phyloP scores from a whole-genome alignment of 1,284 basidiomycete genomes.

The Pseudozyma sp. region DNA sequence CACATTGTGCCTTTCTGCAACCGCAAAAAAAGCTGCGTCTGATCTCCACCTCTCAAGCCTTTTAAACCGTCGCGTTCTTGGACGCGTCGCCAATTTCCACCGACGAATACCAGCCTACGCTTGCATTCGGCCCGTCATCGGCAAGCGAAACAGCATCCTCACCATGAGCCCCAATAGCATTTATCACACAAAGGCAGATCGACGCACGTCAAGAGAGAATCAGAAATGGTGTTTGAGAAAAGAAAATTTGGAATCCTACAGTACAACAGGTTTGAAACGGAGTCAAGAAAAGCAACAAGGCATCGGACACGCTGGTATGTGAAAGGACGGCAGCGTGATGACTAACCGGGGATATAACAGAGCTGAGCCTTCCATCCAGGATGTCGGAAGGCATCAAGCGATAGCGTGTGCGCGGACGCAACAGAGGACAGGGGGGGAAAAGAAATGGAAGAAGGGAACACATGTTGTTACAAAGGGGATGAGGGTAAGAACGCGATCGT shows the following conservation, averaged over 20 bases:
- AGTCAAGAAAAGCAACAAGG: constrained; percentile 1
- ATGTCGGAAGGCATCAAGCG: background rate
- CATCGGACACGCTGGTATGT: constrained; percentile 5
- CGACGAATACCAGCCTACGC: no score
- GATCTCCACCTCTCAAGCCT: no score
- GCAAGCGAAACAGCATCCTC: no score
- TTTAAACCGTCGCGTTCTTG: no score
- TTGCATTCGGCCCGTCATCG: no score
- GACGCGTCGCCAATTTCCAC: no score
- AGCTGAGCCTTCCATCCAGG: background rate
- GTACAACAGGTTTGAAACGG: constrained; percentile 33
- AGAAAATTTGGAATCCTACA: constrained; percentile 8
- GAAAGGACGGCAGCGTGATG: background rate
- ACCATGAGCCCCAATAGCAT: no score
- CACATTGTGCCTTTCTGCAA: no score
- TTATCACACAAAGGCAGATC: no score
- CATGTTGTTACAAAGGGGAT: constrained; percentile 19
- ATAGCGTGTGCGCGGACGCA: constrained; percentile 1
- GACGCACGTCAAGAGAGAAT: background rate
- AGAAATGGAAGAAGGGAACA: background rate
- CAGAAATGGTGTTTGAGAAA: constrained; percentile 1
- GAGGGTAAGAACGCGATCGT: no score
- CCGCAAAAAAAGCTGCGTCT: no score
- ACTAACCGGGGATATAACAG: background rate
- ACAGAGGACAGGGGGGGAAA: background rate